Evolutionary conservation across 2,329 filamentous ascomycete genomes (phyloP).

Genomic region (Paraphoma sp.): DNA sequence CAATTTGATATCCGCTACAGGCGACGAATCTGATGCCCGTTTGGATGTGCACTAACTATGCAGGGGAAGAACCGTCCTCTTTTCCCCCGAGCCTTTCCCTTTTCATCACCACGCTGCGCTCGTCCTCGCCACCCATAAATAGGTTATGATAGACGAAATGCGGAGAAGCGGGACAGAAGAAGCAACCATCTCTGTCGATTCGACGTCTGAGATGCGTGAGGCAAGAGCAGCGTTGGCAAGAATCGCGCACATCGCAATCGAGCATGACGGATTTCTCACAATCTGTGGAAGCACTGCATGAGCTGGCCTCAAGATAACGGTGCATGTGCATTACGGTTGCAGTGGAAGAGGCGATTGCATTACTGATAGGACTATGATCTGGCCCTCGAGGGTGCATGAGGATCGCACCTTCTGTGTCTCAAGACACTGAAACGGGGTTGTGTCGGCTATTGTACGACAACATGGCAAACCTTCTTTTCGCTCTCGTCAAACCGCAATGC

Average conservation of each 20-base stretch:
- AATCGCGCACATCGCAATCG: conserved; percentile 1
- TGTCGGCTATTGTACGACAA: conserved; percentile 12
- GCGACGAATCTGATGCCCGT: conserved; percentile 29
- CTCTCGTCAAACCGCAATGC: neutral
- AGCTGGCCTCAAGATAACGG: conserved; percentile 8
- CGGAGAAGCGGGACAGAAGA: conserved; percentile 40
- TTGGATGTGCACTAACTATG: conserved; percentile 25
- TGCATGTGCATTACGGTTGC: conserved; percentile 10
- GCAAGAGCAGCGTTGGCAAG: neutral
- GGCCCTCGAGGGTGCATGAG: conserved; percentile 15
- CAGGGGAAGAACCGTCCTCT: conserved; percentile 34
- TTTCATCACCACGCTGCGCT: conserved; percentile 26
- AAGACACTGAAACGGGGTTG: conserved; percentile 10
- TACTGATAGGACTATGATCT: conserved; percentile 9
- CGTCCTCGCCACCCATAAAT: conserved; percentile 44
- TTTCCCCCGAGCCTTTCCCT: conserved; percentile 22
- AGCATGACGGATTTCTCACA: neutral
- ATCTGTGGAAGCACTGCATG: neutral
- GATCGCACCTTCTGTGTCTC: conserved; percentile 17
- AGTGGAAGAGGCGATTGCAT: conserved; percentile 13
- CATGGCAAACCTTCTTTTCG: conserved; percentile 9
- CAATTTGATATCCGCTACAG: conserved; percentile 35
- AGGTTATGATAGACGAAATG: conserved; percentile 41
- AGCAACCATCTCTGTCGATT: conserved; percentile 16
- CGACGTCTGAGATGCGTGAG: neutral